phyloP scores from a whole-genome alignment of 805 yeast species.

The Barnettozyma pratensis region DNA sequence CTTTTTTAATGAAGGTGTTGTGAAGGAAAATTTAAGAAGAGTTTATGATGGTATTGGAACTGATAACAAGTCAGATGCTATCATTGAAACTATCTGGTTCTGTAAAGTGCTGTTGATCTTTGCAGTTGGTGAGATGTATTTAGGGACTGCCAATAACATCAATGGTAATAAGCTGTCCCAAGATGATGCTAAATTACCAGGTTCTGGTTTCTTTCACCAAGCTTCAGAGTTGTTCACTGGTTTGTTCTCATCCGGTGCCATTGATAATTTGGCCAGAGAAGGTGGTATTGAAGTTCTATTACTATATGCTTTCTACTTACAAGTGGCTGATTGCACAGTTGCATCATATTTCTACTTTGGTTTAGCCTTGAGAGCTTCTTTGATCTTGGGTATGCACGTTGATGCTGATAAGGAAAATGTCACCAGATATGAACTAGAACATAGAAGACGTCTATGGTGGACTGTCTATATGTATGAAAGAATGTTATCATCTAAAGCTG shows the following conservation, averaged over 20 bases:
- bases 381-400: constrained; percentile 76
- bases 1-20: constrained; percentile 77
- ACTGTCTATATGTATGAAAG: constrained; percentile 78
- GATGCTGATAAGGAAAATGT: constrained; percentile 71
- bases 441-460: constrained; percentile 84
- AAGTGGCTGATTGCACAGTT: constrained; percentile 80
- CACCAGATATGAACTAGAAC: constrained; percentile 68
- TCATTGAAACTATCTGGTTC: constrained; percentile 74
- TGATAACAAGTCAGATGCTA: constrained; percentile 39
- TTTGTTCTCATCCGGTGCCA: constrained; percentile 71
- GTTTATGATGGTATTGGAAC: constrained; percentile 44
- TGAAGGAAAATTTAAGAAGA: constrained; percentile 59
- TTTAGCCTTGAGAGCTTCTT: constrained; percentile 64
- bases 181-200: constrained; percentile 53
- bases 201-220: constrained; percentile 71
- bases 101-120: constrained; percentile 69
- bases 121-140: constrained; percentile 78
- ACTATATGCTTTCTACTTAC: constrained; percentile 71
- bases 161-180: constrained; percentile 37
- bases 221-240: constrained; percentile 79
- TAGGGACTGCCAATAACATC: constrained; percentile 65
- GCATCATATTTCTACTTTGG: constrained; percentile 81
- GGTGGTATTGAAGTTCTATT: constrained; percentile 76
- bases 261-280: constrained; percentile 70
- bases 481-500: constrained; percentile 80